These are phyloP conservation scores for Kalmusia sp. DNA, from an alignment of 2,329 filamentous ascomycete species.

Conservation along the genomic window DNA sequence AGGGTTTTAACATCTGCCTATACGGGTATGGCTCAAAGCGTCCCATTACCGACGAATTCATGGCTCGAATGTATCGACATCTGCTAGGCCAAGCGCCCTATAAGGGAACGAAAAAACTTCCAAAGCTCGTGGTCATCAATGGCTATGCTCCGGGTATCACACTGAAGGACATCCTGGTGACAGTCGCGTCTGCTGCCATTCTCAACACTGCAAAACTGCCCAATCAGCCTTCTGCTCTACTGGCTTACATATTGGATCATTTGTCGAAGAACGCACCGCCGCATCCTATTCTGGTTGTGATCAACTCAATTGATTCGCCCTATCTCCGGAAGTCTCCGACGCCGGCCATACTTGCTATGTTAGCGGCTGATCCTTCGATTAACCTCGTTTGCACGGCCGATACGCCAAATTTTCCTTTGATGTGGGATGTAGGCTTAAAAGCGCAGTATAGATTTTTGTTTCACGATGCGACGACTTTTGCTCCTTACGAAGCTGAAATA, in stretches of 20 bases:
- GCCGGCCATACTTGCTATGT: conserved; percentile 76
- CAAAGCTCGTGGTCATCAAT: conserved; percentile 82
- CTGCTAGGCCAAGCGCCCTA: conserved; percentile 32
- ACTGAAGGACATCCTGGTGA: conserved; percentile 72
- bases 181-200: conserved; percentile 69
- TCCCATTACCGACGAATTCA: conserved; percentile 75
- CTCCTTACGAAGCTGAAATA: conserved; percentile 73
- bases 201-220: conserved; percentile 61
- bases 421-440: conserved; percentile 89
- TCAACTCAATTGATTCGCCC: conserved; percentile 87
- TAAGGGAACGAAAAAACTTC: conserved; percentile 45
- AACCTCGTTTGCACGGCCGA: conserved; percentile 82
- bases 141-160: conserved; percentile 76
- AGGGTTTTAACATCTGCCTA: conserved; percentile 87
- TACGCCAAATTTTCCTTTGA: conserved; percentile 82
- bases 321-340: conserved; percentile 74
- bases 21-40: conserved; percentile 95
- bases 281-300: conserved; percentile 67
- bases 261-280: conserved; percentile 57
- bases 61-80: conserved; percentile 69
- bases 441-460: conserved; percentile 86
- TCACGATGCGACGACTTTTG: conserved; percentile 93
- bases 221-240: conserved; percentile 71
- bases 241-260: conserved; percentile 69
- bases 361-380: conserved; percentile 77